Evolutionary conservation across 2,329 filamentous ascomycete genomes (phyloP).

Genomic region (Ophiostoma tasmaniense): DNA sequence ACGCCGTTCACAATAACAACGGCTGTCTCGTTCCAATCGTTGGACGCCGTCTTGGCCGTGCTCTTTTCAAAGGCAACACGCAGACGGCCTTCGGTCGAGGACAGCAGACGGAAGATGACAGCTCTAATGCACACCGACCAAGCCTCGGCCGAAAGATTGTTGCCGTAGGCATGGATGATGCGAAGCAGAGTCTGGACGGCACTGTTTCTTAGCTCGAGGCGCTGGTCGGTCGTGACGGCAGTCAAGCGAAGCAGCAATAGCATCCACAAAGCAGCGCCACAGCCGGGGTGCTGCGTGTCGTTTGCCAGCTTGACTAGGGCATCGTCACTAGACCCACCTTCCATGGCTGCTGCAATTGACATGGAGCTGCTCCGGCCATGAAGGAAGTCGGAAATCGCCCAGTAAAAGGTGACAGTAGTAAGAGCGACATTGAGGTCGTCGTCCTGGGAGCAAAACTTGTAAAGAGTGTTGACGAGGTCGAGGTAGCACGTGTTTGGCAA

Average conservation of each 20-base stretch:
- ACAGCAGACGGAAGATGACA: conserved; percentile 70
- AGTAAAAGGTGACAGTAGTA: conserved; percentile 91
- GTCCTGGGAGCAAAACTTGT: conserved; percentile 79
- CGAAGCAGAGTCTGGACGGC: conserved; percentile 84
- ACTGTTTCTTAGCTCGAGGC: conserved; percentile 71
- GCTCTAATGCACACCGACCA: conserved; percentile 78
- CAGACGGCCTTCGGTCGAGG: conserved; percentile 56
- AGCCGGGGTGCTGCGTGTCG: conserved; percentile 49
- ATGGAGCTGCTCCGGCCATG: conserved; percentile 51
- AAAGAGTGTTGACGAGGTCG: conserved; percentile 76
- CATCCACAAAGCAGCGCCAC: conserved; percentile 69
- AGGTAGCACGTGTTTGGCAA: conserved; percentile 63
- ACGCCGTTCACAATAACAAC: conserved; percentile 66
- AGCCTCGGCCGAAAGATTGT: conserved; percentile 64
- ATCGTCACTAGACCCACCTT: conserved; percentile 47
- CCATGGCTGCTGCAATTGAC: conserved; percentile 48
- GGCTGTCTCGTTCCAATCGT: conserved; percentile 65
- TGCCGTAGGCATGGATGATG: conserved; percentile 86
- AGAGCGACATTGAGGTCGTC: conserved; percentile 93
- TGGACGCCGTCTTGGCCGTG: conserved; percentile 35
- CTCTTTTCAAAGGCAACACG: conserved; percentile 30
- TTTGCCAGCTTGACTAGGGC: conserved; percentile 51
- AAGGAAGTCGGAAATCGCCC: conserved; percentile 87
- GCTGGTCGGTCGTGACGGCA: conserved; percentile 60
- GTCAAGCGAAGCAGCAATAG: conserved; percentile 63